Evolutionary conservation across 1,139 yeast genomes (phyloP).

Genomic region (Diutina ranongensis): DNA sequence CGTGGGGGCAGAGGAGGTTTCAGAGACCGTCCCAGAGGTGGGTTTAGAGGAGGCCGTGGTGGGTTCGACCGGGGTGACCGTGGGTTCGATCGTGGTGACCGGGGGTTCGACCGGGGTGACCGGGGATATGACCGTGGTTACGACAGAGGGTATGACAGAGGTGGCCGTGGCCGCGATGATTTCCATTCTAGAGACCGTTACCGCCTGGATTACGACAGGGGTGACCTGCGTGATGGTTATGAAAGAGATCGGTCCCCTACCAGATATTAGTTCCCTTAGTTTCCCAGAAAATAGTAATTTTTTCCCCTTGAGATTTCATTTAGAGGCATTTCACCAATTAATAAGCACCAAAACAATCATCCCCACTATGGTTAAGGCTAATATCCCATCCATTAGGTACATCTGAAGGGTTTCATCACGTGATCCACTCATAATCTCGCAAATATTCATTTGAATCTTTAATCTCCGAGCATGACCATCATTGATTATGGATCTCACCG

Average conservation of each 20-base stretch:
- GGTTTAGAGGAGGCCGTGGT: slow-evolving; percentile 2
- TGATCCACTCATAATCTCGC: background rate
- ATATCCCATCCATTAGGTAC: no score
- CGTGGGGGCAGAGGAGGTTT: slow-evolving; percentile 7
- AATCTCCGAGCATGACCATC: background rate
- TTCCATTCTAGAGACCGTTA: background rate
- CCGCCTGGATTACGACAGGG: background rate
- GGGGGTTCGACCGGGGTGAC: slow-evolving; percentile 16
- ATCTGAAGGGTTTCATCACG: background rate
- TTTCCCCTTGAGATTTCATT: background rate
- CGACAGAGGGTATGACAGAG: slow-evolving; percentile 18
- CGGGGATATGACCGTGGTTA: slow-evolving; percentile 16
- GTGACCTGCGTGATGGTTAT: slow-evolving; percentile 13
- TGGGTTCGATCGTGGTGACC: slow-evolving; percentile 12
- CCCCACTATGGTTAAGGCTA: no score
- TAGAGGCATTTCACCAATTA: background rate
- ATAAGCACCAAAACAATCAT: background rate
- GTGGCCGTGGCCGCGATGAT: slow-evolving; percentile 5
- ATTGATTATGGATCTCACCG: slow-evolving; percentile 13
- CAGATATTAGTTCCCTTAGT: slow-evolving; percentile 9
- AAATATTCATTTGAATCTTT: background rate
- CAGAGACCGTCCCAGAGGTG: background rate
- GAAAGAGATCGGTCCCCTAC: slow-evolving; percentile 36
- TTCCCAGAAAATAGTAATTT: background rate
- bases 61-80: slow-evolving; percentile 8